Base-by-base conservation (phyloP, 257 asterid genomes). In the Solanum appendiculatum region DNA sequence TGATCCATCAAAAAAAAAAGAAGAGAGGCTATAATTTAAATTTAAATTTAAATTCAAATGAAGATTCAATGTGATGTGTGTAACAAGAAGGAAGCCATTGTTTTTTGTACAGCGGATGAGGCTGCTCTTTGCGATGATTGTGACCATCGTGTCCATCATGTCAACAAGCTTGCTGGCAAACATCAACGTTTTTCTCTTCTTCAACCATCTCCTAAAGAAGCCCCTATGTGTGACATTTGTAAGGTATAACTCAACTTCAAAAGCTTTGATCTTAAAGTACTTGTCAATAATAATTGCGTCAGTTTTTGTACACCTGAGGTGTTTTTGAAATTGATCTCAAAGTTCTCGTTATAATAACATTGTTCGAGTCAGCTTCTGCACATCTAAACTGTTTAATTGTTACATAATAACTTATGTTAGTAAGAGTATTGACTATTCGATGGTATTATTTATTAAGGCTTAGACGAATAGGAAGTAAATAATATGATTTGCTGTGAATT, bases 201-300 rank as follows among this genome's bases (percentile, higher is more conserved):
- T 86, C 90, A 88, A 75, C 98, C 95, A 27, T 86, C 93, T 10
- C 87, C 94, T n/a, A 90, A 90, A 64, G 92, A 92, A 83, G 18
- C 88, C 77, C 94, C 98, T 68, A 72, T 91, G 37, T 94, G 98
- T 72, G 98, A 94, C 85, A 91, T 94, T 10, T 95, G 98, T 87
- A 92, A 93, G 97, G 98, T 94, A 89, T 46, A 37, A 10, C 40
- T 27, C 25, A 3, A 44, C 6, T 25, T 80, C 7, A 27, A 31
- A 78, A 10, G 5, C 20, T 80, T 27, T 56, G 1, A 5, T 80
- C 16, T 44, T 7, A 21, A 27, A 8, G 9, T 64, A 20, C 37
- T 39, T 48, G 11, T 75, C 13, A n/a, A 39, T 6, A 11, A 7
- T 74, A 9, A 25, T 27, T 3, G 25, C 21, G 29, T 58, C 4